A percentile compares a stretch with the other conserved stretches of the same genome.
Conservation (phyloP, 192 early-diverging fungal species). For the Coemansia sp. region DNA sequence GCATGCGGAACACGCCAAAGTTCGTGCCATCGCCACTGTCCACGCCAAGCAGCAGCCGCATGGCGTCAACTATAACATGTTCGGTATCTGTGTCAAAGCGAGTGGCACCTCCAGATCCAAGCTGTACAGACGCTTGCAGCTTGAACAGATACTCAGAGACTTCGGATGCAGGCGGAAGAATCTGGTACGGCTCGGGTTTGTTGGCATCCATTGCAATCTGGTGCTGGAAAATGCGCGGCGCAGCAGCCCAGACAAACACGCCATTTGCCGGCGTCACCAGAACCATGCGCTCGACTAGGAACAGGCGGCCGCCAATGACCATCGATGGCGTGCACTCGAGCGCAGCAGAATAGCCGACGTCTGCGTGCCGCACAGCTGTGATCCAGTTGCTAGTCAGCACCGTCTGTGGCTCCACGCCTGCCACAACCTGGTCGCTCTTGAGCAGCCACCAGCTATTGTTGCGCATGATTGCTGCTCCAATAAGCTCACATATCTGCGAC, state of each 20-base stretch:
- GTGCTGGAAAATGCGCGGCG: conserved; percentile 11
- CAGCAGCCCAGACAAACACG: conserved; percentile 32
- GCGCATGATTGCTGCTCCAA: conserved; percentile 44
- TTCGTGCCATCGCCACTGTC: conserved; percentile 25
- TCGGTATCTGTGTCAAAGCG: conserved; percentile 11
- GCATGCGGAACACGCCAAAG: conserved; percentile 47
- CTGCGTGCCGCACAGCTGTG: conserved; percentile 40
- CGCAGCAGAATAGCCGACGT: conserved; percentile 46
- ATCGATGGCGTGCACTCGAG: conserved; percentile 29
- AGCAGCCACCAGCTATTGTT: conserved; percentile 44
- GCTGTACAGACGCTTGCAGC: conserved; percentile 13
- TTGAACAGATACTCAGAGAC: conserved; percentile 23
- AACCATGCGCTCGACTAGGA: conserved; percentile 23
- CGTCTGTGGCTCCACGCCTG: conserved; percentile 13
- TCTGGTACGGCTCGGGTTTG: conserved; percentile 36
- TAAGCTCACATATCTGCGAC: conserved; percentile 44
- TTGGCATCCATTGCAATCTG: conserved; percentile 10
- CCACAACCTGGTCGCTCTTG: conserved; percentile 16
- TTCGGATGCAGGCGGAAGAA: conserved; percentile 13
- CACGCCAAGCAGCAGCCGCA: conserved; percentile 30
- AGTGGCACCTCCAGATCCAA: conserved; percentile 7
- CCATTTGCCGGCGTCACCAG: conserved; percentile 36
- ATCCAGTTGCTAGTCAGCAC: conserved; percentile 41
- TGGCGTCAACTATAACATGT: conserved; percentile 7
- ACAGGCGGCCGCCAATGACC: conserved; percentile 16